phyloP scores from a whole-genome alignment of 192 early-diverging fungal species.

The Irineochytrium annulatum region DNA sequence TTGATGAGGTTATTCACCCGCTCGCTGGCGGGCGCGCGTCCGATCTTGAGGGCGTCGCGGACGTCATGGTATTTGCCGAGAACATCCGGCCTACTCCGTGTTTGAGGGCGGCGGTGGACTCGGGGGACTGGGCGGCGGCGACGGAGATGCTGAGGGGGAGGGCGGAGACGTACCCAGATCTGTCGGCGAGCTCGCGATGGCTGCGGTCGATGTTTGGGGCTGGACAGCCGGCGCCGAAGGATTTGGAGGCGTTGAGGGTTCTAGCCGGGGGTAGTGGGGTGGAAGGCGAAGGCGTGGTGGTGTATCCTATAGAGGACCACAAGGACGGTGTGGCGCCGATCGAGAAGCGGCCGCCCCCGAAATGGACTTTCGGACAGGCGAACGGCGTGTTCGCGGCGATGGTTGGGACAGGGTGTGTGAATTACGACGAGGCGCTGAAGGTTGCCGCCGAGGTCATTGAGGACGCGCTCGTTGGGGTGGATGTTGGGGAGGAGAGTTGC shows the following conservation, averaged over 20 bases:
- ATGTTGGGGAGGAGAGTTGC: no score
- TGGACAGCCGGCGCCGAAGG: no score
- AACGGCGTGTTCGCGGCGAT: constrained; percentile 1
- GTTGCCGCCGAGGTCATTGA: neutral
- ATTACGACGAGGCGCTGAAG: neutral
- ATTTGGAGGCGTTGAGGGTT: no score
- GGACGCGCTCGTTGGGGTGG: no score
- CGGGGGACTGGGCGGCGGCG: no score
- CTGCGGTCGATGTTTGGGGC: no score
- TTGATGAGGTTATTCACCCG: constrained; percentile 1
- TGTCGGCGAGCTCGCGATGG: neutral
- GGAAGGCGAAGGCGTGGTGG: no score
- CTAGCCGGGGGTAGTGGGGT: no score
- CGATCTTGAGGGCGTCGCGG: constrained; percentile 4
- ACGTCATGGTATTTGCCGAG: neutral
- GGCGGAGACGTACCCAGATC: neutral
- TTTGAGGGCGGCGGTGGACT: neutral
- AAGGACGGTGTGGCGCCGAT: no score
- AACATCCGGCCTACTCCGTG: neutral
- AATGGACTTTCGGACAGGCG: constrained; percentile 4
- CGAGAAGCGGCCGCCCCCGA: neutral
- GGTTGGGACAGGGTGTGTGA: neutral
- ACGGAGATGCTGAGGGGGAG: neutral
- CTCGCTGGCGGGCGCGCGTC: constrained; percentile 10
- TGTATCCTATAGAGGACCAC: no score